Evolutionary conservation across 2,329 filamentous ascomycete genomes (phyloP).

Genomic region (Alternaria postmessia): DNA sequence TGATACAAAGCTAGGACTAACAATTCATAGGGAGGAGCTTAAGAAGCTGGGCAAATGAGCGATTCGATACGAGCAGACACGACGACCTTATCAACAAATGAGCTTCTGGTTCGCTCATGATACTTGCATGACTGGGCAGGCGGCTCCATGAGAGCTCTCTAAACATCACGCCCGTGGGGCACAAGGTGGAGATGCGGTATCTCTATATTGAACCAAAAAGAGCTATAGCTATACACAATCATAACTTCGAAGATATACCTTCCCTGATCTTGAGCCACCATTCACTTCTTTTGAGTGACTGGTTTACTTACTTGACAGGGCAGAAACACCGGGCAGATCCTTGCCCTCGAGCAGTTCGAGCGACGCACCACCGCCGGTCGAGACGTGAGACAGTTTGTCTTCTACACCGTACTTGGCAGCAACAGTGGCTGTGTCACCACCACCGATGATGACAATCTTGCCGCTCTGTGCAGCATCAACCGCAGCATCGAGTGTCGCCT

Average conservation of each 20-base stretch:
- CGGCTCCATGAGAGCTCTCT: background rate
- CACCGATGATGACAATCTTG: slow-evolving; percentile 98
- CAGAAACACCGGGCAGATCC: slow-evolving; percentile 90
- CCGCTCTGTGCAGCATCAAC: slow-evolving; percentile 81
- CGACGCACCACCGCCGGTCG: slow-evolving; percentile 93
- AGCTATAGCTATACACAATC: slow-evolving; percentile 44
- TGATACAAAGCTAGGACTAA: slow-evolving; percentile 8
- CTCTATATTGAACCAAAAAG: slow-evolving; percentile 31
- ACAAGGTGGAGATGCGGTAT: slow-evolving; percentile 17
- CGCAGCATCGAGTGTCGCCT: slow-evolving; percentile 87
- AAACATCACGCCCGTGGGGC: slow-evolving; percentile 3
- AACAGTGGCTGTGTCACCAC: slow-evolving; percentile 97
- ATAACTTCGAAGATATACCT: slow-evolving; percentile 47
- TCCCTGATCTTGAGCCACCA: slow-evolving; percentile 38
- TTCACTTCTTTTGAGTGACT: slow-evolving; percentile 24
- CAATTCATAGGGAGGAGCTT: slow-evolving; percentile 75
- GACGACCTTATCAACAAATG: background rate
- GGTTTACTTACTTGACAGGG: slow-evolving; percentile 78
- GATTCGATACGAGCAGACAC: slow-evolving; percentile 2
- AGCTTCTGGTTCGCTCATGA: background rate
- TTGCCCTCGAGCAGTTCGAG: slow-evolving; percentile 98
- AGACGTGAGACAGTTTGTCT: slow-evolving; percentile 97
- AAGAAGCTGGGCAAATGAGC: slow-evolving; percentile 84
- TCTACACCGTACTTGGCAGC: slow-evolving; percentile 97
- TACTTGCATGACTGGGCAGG: background rate